Conservation (phyloP, 2,329 filamentous ascomycete species). For the Xylariaceae sp. region DNA sequence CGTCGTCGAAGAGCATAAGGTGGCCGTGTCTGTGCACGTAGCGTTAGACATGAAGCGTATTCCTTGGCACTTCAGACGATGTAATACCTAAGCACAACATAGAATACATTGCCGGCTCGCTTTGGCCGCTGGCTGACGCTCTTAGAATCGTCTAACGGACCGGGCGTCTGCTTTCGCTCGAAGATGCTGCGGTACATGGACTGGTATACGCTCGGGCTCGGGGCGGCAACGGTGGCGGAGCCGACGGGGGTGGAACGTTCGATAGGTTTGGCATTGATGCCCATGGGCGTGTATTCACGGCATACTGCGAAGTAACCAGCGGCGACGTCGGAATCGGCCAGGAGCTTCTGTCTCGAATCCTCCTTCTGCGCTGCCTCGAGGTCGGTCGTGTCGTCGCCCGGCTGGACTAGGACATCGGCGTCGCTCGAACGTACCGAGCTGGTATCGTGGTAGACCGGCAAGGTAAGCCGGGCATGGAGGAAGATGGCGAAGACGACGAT, state of each 20-base stretch:
- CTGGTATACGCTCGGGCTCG: conserved; percentile 94
- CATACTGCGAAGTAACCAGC: conserved; percentile 95
- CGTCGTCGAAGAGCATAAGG: conserved; percentile 94
- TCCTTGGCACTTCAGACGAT: neutral
- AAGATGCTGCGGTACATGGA: conserved; percentile 97
- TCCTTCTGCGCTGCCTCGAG: conserved; percentile 60
- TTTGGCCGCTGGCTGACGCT: conserved; percentile 49
- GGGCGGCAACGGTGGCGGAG: conserved; percentile 64
- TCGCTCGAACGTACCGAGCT: conserved; percentile 28
- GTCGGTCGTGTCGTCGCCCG: conserved; percentile 59
- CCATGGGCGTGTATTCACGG: conserved; percentile 84
- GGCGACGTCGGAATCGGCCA: conserved; percentile 69
- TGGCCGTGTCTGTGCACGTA: conserved; percentile 76
- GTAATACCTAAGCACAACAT: conserved; percentile 73
- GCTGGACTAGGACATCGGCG: conserved; percentile 44
- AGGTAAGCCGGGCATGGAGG: conserved; percentile 61
- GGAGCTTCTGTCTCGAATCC: conserved; percentile 49
- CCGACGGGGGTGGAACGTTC: conserved; percentile 79
- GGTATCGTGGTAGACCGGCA: conserved; percentile 49
- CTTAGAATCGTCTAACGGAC: conserved; percentile 44
- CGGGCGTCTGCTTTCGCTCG: conserved; percentile 60
- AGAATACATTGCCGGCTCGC: conserved; percentile 82
- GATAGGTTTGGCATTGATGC: conserved; percentile 86
- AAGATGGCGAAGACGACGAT: conserved; percentile 58
- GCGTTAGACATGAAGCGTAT: conserved; percentile 11